Evolutionary conservation across 352 stramenopile species (phyloP).

Genomic region (Globisporangium nagaii): DNA sequence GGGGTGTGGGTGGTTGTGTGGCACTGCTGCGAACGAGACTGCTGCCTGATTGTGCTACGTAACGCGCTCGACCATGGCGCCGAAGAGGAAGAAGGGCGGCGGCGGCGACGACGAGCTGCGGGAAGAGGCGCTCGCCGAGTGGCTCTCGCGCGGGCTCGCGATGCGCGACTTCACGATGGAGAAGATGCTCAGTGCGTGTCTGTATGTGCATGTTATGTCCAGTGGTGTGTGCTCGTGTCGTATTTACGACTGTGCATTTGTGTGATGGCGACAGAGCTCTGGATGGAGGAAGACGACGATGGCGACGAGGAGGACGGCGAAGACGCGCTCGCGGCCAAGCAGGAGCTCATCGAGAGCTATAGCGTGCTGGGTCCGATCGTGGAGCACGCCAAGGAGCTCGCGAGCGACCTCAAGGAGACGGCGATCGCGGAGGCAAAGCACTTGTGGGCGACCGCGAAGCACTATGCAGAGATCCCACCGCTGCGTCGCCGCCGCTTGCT

Average conservation of each 20-base stretch:
- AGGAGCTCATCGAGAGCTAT: constrained; percentile 56
- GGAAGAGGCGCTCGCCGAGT: constrained; percentile 70
- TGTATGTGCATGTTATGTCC: too few relatives aligned
- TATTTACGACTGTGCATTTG: background rate
- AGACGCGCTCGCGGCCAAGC: constrained; percentile 40
- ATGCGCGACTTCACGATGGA: constrained; percentile 70
- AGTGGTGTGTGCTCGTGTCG: too few relatives aligned
- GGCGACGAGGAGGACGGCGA: constrained; percentile 29
- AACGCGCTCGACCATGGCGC: constrained; percentile 1
- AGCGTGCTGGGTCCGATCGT: constrained; percentile 38
- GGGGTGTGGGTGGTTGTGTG: too few relatives aligned
- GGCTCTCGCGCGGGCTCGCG: constrained; percentile 50
- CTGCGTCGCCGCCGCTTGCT: constrained; percentile 47
- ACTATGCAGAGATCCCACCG: constrained; percentile 55
- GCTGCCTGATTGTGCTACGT: too few relatives aligned
- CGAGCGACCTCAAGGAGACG: constrained; percentile 26
- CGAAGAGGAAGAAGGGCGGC: constrained; percentile 14
- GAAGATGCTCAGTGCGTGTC: constrained; percentile 71
- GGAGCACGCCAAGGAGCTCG: constrained; percentile 38
- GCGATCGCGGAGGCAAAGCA: constrained; percentile 36
- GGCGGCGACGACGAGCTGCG: constrained; percentile 45
- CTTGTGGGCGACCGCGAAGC: constrained; percentile 30
- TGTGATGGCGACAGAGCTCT: constrained; percentile 35
- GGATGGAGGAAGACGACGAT: constrained; percentile 53
- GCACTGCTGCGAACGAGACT: too few relatives aligned